Evolutionary conservation across 2,329 filamentous ascomycete genomes (phyloP).

Genomic region (Juglanconis sp.): DNA sequence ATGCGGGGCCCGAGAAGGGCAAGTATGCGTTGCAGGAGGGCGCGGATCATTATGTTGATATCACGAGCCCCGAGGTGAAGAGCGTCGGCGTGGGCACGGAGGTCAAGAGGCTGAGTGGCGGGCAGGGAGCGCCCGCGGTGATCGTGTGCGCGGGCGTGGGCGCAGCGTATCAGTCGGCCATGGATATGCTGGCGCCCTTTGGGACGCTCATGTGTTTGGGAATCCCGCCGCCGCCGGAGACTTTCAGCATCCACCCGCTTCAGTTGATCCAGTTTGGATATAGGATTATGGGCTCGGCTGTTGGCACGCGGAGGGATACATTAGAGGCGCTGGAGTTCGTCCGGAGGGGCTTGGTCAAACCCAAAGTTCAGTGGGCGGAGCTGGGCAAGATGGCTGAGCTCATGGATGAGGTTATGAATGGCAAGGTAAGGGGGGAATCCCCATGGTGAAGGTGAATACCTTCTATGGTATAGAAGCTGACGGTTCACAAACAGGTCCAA

Average conservation of each 20-base stretch:
- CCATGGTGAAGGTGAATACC: not conserved
- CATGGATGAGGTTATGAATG: slow-evolving; percentile 17
- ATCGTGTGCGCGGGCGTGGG: slow-evolving; percentile 30
- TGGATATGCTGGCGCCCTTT: slow-evolving; percentile 34
- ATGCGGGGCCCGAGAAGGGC: slow-evolving; percentile 31
- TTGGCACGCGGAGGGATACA: slow-evolving; percentile 36
- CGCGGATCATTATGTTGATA: slow-evolving; percentile 37
- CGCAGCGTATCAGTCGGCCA: slow-evolving; percentile 31
- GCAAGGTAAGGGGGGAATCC: slow-evolving; percentile 8
- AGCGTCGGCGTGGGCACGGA: slow-evolving; percentile 20
- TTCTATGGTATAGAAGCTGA: not conserved
- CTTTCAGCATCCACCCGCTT: slow-evolving; percentile 31
- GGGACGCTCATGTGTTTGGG: slow-evolving; percentile 39
- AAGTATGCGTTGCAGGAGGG: slow-evolving; percentile 28
- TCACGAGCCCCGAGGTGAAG: slow-evolving; percentile 15
- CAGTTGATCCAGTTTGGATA: slow-evolving; percentile 33
- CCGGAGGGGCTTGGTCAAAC: slow-evolving; percentile 28
- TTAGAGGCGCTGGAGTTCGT: slow-evolving; percentile 39
- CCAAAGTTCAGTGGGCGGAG: slow-evolving; percentile 24
- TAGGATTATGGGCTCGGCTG: slow-evolving; percentile 32
- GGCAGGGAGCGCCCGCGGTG: slow-evolving; percentile 25
- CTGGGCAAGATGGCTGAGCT: slow-evolving; percentile 24
- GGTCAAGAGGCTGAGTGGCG: slow-evolving; percentile 24
- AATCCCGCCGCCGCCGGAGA: slow-evolving; percentile 28
- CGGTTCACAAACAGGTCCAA: not conserved